Evolutionary conservation across 257 asterid species (phyloP).

Genomic region (Scutellaria galericulata): DNA sequence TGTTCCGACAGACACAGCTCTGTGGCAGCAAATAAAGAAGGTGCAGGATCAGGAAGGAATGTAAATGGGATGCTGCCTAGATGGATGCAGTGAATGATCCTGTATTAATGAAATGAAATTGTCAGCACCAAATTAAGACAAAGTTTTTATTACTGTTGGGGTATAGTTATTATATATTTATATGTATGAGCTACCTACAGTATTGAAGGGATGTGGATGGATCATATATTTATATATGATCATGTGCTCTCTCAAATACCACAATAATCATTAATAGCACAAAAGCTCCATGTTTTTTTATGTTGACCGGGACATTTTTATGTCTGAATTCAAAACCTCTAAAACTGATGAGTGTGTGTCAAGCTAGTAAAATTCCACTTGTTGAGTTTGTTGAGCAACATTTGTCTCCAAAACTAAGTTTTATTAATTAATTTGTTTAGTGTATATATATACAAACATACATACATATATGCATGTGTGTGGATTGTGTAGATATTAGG

Average conservation of each 20-base stretch:
- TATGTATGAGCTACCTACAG: constrained; percentile 23
- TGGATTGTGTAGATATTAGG: too few relatives aligned
- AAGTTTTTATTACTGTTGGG: not conserved
- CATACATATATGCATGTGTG: too few relatives aligned
- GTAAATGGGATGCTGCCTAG: constrained; percentile 46
- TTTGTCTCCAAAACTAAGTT: too few relatives aligned
- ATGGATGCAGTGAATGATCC: constrained; percentile 49
- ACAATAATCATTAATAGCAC: not conserved
- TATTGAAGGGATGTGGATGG: constrained; percentile 22
- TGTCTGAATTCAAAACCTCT: not conserved
- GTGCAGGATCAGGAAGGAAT: constrained; percentile 26
- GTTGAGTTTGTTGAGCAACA: too few relatives aligned
- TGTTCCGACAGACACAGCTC: constrained; percentile 32
- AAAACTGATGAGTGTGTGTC: too few relatives aligned
- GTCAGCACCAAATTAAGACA: not conserved
- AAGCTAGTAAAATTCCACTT: too few relatives aligned
- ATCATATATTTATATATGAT: not conserved
- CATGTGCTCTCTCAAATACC: not conserved
- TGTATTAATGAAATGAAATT: not conserved
- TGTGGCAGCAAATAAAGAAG: constrained; percentile 34
- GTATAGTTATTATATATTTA: not conserved
- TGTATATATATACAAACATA: too few relatives aligned
- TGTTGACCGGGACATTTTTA: constrained; percentile 19
- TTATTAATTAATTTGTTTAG: too few relatives aligned
- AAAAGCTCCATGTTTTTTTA: not conserved